Percentiles rank a stretch among this genome's conserved stretches.
Conservation (phyloP, 495 filamentous ascomycete species). For the Neurospora sp. region DNA sequence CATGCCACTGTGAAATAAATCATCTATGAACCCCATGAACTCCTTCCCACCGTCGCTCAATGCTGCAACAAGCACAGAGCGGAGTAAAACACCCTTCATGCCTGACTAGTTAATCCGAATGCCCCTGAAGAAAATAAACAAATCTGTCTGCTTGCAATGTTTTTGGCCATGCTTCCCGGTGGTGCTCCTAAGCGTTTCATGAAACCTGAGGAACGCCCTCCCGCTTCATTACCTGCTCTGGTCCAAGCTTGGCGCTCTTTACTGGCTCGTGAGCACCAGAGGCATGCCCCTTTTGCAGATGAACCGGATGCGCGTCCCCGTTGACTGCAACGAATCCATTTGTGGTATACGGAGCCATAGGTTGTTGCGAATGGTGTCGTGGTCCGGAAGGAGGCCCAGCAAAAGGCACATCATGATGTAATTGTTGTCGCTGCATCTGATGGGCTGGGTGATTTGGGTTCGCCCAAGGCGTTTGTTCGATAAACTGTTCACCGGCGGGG, state of each 20-base stretch:
- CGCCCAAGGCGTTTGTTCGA: constrained; percentile 78
- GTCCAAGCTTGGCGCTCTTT: constrained; percentile 11
- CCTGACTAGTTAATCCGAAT: not conserved
- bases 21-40: not conserved
- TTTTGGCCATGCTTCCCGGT: not conserved
- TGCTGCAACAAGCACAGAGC: not conserved
- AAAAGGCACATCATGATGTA: constrained; percentile 20
- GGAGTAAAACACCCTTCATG: not conserved
- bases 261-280: constrained; percentile 11
- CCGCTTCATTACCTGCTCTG: constrained; percentile 14
- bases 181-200: constrained; percentile 1
- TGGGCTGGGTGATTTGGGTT: constrained; percentile 79
- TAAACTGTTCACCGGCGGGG: constrained; percentile 70
- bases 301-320: constrained; percentile 14
- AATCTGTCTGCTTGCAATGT: not conserved
- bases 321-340: constrained; percentile 14
- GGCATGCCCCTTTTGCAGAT: constrained; percentile 14
- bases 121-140: not conserved
- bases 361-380: constrained; percentile 25
- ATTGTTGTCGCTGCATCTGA: constrained; percentile 33
- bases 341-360: constrained; percentile 15
- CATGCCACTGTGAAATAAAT: not conserved
- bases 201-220: constrained; percentile 19
- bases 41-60: not conserved
- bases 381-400: constrained; percentile 19